Percentiles rank a stretch among this genome's conserved stretches.
Conservation (phyloP, 257 asterid genomes). For the Solanum medicagineum region DNA sequence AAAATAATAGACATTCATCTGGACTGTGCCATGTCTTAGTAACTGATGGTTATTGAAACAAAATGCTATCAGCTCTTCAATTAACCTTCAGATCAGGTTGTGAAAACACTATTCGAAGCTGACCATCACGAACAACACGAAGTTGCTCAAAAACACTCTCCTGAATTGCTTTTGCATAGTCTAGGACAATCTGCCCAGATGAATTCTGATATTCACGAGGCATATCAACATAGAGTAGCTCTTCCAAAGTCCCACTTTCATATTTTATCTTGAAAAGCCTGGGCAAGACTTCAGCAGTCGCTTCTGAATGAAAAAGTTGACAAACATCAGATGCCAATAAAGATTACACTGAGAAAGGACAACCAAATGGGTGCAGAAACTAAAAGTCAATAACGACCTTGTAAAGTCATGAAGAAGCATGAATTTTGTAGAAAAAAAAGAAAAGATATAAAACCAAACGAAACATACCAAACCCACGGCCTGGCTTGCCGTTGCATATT, state of each 20-base stretch:
- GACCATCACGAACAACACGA: conserved; percentile 98
- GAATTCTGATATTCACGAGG: conserved; percentile 89
- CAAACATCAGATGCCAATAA: conserved; percentile 5
- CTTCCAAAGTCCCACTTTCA: conserved; percentile 95
- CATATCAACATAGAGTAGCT: conserved; percentile 90
- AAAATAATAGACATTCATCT: not conserved
- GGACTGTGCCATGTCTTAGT: not conserved
- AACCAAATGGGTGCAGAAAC: not conserved
- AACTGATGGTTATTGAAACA: not conserved
- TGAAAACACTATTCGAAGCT: conserved; percentile 84
- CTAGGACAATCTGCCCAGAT: conserved; percentile 87
- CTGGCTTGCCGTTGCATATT: conserved; percentile 94
- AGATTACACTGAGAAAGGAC: not conserved
- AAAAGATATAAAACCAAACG: not conserved
- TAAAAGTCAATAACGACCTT: not conserved
- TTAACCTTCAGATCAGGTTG: conserved; percentile 78
- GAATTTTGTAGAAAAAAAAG: not conserved
- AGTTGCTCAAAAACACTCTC: conserved; percentile 95
- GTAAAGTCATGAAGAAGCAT: not conserved
- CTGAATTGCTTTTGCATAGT: conserved; percentile 91
- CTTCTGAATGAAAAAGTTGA: conserved; percentile 49
- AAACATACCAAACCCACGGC: conserved; percentile 92
- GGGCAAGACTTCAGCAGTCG: conserved; percentile 88
- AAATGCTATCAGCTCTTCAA: not conserved
- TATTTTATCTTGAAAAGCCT: conserved; percentile 79